A percentile compares a stretch with the other conserved stretches of the same genome.
Evolutionary conservation across 495 filamentous ascomycete genomes (phyloP).

Genomic region (Xylaria curta): DNA sequence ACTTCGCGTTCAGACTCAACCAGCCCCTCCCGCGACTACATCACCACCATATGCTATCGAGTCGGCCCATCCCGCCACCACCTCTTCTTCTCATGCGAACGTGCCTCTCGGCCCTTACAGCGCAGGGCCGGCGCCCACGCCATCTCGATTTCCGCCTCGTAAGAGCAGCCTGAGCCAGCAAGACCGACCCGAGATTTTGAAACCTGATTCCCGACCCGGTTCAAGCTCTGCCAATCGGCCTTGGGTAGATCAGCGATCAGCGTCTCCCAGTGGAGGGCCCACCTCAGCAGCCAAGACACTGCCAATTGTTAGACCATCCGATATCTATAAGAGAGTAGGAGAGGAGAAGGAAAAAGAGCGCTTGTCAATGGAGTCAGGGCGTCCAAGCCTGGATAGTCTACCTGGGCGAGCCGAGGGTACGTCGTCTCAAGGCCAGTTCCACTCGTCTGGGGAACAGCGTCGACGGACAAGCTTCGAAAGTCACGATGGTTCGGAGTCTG

Average conservation of each 20-base stretch:
- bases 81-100: conserved; percentile 20
- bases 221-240: conserved; percentile 38
- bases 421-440: conserved; percentile 18
- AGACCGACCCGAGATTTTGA: conserved; percentile 39
- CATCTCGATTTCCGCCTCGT: conserved; percentile 58
- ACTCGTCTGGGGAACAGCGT: conserved; percentile 29
- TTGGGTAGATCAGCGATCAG: conserved; percentile 40
- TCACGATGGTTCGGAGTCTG: conserved; percentile 41
- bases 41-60: conserved; percentile 13
- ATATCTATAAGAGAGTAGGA: conserved; percentile 77
- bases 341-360: conserved; percentile 68
- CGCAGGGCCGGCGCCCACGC: conserved; percentile 34
- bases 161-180: conserved; percentile 66
- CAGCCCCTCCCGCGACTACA: neutral
- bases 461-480: conserved; percentile 35
- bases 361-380: conserved; percentile 58
- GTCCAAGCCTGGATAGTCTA: conserved; percentile 52
- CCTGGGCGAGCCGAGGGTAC: conserved; percentile 26
- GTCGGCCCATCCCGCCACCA: conserved; percentile 18
- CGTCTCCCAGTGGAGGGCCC: conserved; percentile 42
- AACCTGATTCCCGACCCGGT: conserved; percentile 33
- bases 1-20: conserved; percentile 33
- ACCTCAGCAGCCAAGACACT: conserved; percentile 51
- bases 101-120: conserved; percentile 33
- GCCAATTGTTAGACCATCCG: conserved; percentile 75